These are phyloP conservation scores for Pseudoturritis turrita DNA, from an alignment of 345 rosid species.

Conservation along the genomic window DNA sequence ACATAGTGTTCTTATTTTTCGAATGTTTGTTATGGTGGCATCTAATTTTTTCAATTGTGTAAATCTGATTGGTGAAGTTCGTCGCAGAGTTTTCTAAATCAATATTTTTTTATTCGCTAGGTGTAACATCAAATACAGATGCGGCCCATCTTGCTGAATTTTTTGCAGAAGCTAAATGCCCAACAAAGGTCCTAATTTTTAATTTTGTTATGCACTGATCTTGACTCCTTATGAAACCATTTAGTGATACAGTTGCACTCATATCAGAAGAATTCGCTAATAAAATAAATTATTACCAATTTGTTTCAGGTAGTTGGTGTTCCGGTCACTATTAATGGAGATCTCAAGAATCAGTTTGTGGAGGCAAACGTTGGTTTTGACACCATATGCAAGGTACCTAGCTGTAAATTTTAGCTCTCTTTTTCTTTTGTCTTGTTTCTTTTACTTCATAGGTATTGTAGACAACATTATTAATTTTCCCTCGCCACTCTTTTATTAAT, in stretches of 20 bases:
- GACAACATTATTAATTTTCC: not conserved
- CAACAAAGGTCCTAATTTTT: conserved; percentile 57
- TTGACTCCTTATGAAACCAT: not conserved
- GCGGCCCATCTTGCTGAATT: conserved; percentile 98
- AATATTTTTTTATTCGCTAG: conserved; percentile 29
- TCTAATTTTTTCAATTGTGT: not conserved
- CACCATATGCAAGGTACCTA: conserved; percentile 82
- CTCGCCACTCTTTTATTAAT: not conserved
- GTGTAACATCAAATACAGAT: conserved; percentile 94
- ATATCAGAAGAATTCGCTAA: not conserved
- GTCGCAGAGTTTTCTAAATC: not conserved
- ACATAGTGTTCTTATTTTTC: not conserved
- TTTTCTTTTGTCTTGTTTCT: not conserved
- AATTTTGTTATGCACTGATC: not conserved
- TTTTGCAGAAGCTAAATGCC: conserved; percentile 82
- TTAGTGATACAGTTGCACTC: not conserved
- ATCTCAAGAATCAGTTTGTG: conserved; percentile 93
- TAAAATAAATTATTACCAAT: not conserved
- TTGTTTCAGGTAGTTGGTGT: conserved; percentile 84
- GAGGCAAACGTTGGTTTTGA: conserved; percentile 96
- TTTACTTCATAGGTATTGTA: not conserved
- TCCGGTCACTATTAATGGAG: conserved; percentile 97
- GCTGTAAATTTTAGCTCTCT: not conserved
- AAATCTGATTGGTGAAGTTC: not conserved
- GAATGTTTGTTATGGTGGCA: conserved; percentile 27